Percentiles rank a stretch among this genome's conserved stretches.
Conservation (phyloP, 306 rosid species). For the Arachis stenosperma region DNA sequence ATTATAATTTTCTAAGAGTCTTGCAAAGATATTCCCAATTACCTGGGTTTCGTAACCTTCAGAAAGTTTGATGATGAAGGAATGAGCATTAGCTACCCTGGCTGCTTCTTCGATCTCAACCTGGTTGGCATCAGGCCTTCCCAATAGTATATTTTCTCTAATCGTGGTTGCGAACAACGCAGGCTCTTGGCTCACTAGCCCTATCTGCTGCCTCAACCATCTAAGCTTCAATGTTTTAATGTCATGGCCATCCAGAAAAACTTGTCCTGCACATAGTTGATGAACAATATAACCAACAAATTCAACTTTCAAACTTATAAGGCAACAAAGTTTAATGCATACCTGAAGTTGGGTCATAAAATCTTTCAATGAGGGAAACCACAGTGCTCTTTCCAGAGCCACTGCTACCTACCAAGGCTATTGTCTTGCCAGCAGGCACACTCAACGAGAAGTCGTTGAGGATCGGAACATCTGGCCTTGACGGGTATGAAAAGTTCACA, state of each 20-base stretch:
- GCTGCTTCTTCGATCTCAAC: slow-evolving; percentile 98
- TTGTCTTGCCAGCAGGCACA: slow-evolving; percentile 97
- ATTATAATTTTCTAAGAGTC: neutral
- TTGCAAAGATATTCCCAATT: slow-evolving; percentile 6
- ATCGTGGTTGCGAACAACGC: slow-evolving; percentile 96
- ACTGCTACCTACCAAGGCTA: slow-evolving; percentile 96
- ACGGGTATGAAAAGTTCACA: slow-evolving; percentile 88
- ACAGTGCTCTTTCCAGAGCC: slow-evolving; percentile 99
- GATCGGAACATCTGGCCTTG: slow-evolving; percentile 82
- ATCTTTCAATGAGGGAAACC: slow-evolving; percentile 94
- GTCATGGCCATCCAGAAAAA: slow-evolving; percentile 86
- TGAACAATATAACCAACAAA: slow-evolving; percentile 16
- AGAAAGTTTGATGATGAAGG: slow-evolving; percentile 90
- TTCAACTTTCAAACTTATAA: neutral
- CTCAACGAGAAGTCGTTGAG: slow-evolving; percentile 69
- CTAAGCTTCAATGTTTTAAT: slow-evolving; percentile 80
- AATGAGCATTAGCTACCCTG: slow-evolving; percentile 95
- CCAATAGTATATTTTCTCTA: slow-evolving; percentile 85
- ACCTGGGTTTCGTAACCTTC: slow-evolving; percentile 97
- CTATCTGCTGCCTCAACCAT: slow-evolving; percentile 97
- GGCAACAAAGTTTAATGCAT: slow-evolving; percentile 32
- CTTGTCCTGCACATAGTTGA: slow-evolving; percentile 69
- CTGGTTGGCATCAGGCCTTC: slow-evolving; percentile 91
- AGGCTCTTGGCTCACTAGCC: slow-evolving; percentile 98
- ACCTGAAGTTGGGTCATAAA: slow-evolving; percentile 94